Conservation (phyloP, 805 yeast genomes). For the Candida nemodendra region DNA sequence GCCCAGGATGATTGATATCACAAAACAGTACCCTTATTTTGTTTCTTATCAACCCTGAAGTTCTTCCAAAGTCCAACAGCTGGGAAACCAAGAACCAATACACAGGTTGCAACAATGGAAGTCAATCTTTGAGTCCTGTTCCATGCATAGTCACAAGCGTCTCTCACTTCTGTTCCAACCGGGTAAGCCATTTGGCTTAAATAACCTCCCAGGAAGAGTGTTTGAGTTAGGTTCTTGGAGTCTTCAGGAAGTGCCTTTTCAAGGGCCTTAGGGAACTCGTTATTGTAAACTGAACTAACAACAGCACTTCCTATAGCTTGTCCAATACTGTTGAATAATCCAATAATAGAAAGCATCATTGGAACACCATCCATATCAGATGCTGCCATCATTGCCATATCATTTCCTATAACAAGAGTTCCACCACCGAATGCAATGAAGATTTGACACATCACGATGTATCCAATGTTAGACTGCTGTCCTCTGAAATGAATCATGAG, state of each 20-base stretch:
- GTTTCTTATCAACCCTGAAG: conserved; percentile 23
- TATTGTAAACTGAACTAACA: conserved; percentile 38
- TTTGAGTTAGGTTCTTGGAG: conserved; percentile 10
- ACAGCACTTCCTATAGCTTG: conserved; percentile 40
- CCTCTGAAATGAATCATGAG: conserved; percentile 29
- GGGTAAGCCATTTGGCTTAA: conserved; percentile 23
- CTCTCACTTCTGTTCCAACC: conserved; percentile 24
- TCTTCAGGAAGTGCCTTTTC: conserved; percentile 26
- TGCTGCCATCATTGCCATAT: conserved; percentile 37
- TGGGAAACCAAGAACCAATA: conserved; percentile 25
- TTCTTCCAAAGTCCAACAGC: conserved; percentile 30
- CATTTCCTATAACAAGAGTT: conserved; percentile 29
- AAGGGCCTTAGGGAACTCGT: conserved; percentile 29
- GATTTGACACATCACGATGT: conserved; percentile 31
- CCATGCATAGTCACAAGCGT: conserved; percentile 29
- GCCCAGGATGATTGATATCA: no score
- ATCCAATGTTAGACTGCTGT: conserved; percentile 19
- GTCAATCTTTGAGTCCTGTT: conserved; percentile 25
- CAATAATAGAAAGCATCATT: conserved; percentile 36
- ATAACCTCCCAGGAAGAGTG: conserved; percentile 25
- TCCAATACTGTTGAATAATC: conserved; percentile 37
- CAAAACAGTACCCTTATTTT: conserved; percentile 22
- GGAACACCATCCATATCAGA: conserved; percentile 44
- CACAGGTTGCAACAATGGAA: conserved; percentile 26
- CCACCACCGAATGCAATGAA: conserved; percentile 42